Percentiles rank a stretch among this genome's conserved stretches.
phyloP scores from a whole-genome alignment of 164 flowering plant genomes.

The Aristolochia californica region DNA sequence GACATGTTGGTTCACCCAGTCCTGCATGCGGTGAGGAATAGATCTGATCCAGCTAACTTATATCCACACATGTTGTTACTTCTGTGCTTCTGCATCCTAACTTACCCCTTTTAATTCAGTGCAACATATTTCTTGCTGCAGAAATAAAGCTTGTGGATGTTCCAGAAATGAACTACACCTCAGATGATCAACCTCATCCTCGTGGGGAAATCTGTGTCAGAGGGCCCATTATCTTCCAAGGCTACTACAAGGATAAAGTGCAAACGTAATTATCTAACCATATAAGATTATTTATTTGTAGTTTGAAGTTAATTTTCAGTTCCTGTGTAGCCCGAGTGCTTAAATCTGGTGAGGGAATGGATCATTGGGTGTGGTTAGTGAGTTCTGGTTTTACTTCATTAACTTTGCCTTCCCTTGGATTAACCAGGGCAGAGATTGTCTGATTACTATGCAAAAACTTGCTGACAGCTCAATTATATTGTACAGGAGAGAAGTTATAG shows the following conservation, averaged over 20 bases:
- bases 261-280: constrained; percentile 52
- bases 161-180: constrained; percentile 94
- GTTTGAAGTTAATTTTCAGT: too few relatives aligned
- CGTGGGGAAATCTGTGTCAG: constrained; percentile 95
- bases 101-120: background rate
- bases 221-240: constrained; percentile 79
- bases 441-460: background rate
- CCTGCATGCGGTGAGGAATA: constrained; percentile 77
- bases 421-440: too few relatives aligned
- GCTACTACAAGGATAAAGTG: constrained; percentile 83
- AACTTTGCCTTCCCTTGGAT: too few relatives aligned
- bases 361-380: too few relatives aligned
- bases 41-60: background rate
- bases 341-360: too few relatives aligned
- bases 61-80: background rate
- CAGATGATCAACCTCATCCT: constrained; percentile 81
- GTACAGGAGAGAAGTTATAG: constrained; percentile 74
- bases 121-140: constrained; percentile 20
- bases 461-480: constrained; percentile 9
- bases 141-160: constrained; percentile 93
- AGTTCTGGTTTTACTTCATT: too few relatives aligned
- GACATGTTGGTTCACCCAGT: constrained; percentile 95
- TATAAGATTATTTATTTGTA: too few relatives aligned
- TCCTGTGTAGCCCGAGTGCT: too few relatives aligned
- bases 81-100: background rate